Evolutionary conservation across 805 yeast genomes (phyloP).

Genomic region (Wickerhamomyces queroliae): DNA sequence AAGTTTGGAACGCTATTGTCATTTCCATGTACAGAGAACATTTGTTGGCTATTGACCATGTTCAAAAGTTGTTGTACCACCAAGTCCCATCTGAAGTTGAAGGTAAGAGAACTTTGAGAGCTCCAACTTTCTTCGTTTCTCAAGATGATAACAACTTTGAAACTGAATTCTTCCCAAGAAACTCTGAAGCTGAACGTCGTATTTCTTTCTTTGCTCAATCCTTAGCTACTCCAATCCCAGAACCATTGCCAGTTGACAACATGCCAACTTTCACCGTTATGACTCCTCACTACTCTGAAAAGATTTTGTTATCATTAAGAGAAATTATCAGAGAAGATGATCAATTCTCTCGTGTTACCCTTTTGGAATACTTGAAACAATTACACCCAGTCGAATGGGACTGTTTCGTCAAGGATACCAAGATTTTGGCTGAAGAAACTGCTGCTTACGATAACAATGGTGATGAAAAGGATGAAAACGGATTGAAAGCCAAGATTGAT

Average conservation of each 20-base stretch:
- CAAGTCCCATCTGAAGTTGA: constrained; percentile 98
- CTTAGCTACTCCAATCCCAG: constrained; percentile 96
- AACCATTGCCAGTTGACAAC: constrained; percentile 97
- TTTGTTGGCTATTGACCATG: constrained; percentile 95
- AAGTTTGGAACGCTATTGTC: constrained; percentile 98
- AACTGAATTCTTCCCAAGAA: constrained; percentile 94
- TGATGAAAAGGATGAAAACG: constrained; percentile 55
- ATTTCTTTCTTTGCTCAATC: constrained; percentile 99
- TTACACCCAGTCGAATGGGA: constrained; percentile 97
- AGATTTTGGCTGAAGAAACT: constrained; percentile 90
- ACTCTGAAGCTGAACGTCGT: constrained; percentile 99
- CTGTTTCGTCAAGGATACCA: constrained; percentile 93
- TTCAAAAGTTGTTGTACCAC: constrained; percentile 93
- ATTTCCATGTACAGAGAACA: constrained; percentile 99
- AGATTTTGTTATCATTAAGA: constrained; percentile 85
- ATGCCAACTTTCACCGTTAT: constrained; percentile 99
- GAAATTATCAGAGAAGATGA: constrained; percentile 97
- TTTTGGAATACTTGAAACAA: constrained; percentile 91
- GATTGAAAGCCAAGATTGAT: constrained; percentile 76
- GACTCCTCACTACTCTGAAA: constrained; percentile 95
- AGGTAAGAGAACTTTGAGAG: constrained; percentile 97
- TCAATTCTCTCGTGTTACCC: constrained; percentile 89
- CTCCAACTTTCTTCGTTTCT: constrained; percentile 97
- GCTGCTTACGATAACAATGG: constrained; percentile 56
- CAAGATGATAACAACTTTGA: constrained; percentile 93